Evolutionary conservation across 768 basidiomycete genomes (phyloP).

Genomic region (Sporobolomyces roseus): DNA sequence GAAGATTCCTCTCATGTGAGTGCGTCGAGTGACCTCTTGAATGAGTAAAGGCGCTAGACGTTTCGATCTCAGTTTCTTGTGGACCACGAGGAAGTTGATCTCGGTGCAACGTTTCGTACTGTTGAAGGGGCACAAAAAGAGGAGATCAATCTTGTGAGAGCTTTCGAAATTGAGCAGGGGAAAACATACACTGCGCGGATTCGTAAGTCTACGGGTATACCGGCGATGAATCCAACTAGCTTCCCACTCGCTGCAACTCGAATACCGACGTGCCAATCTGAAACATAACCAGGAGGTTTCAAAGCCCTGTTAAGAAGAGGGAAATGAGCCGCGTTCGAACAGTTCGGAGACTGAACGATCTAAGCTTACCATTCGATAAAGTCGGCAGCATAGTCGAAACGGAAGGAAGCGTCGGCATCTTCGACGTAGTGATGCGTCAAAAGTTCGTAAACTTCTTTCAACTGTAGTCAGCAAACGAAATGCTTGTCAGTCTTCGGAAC

Average conservation of each 20-base stretch:
- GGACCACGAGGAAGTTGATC: conserved; percentile 95
- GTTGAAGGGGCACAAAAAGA: too few relatives aligned
- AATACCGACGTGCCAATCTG: conserved; percentile 95
- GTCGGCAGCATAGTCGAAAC: conserved; percentile 91
- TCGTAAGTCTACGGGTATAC: conserved; percentile 78
- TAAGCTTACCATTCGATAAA: conserved; percentile 74
- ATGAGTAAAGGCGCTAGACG: conserved; percentile 92
- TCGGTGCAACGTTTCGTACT: conserved; percentile 73
- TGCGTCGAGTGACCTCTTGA: conserved; percentile 92
- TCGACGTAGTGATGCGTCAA: conserved; percentile 93
- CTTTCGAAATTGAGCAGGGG: background rate
- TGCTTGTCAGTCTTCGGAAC: too few relatives aligned
- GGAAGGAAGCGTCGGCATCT: conserved; percentile 90
- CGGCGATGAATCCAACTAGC: conserved; percentile 93
- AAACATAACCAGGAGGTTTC: conserved; percentile 83
- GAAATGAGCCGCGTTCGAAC: too few relatives aligned
- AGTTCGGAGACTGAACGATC: too few relatives aligned
- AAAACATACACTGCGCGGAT: conserved; percentile 71
- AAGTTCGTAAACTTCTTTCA: conserved; percentile 85
- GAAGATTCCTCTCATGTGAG: conserved; percentile 81
- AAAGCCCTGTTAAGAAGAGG: too few relatives aligned
- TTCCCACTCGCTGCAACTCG: conserved; percentile 76
- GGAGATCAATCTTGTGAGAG: background rate
- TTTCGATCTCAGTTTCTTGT: conserved; percentile 95
- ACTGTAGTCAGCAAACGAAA: too few relatives aligned